phyloP scores from a whole-genome alignment of 305 asterid species.

The Plantago lanceolata region DNA sequence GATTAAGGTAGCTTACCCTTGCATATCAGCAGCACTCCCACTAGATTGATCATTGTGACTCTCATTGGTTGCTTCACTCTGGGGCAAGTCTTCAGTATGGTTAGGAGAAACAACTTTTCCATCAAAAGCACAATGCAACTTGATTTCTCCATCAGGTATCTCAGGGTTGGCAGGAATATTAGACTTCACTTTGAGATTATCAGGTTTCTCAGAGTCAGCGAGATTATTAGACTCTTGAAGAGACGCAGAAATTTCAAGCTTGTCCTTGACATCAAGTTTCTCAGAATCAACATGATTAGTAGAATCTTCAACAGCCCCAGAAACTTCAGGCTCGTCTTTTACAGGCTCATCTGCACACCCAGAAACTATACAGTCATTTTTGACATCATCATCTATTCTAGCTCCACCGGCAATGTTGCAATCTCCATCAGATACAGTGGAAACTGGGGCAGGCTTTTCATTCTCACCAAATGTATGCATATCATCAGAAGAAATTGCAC shows the following conservation, averaged over 20 bases:
- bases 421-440: constrained; percentile 24
- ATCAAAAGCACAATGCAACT: constrained; percentile 12
- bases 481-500: constrained; percentile 7
- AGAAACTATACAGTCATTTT: constrained; percentile 6
- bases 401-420: constrained; percentile 11
- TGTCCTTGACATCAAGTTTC: neutral
- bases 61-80: constrained; percentile 17
- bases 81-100: constrained; percentile 17
- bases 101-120: constrained; percentile 27
- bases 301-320: constrained; percentile 15
- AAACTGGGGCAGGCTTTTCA: constrained; percentile 17
- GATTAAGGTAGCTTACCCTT: neutral
- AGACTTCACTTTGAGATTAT: neutral
- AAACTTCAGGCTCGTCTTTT: constrained; percentile 11
- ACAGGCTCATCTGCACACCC: neutral
- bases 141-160: constrained; percentile 6
- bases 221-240: neutral
- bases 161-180: neutral
- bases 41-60: neutral
- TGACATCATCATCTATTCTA: constrained; percentile 18
- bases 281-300: constrained; percentile 12
- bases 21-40: neutral
- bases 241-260: neutral
- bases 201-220: neutral
- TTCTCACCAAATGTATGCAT: constrained; percentile 17